Conservation (phyloP, 140 eudicot species). For the Flaveria floridana region DNA sequence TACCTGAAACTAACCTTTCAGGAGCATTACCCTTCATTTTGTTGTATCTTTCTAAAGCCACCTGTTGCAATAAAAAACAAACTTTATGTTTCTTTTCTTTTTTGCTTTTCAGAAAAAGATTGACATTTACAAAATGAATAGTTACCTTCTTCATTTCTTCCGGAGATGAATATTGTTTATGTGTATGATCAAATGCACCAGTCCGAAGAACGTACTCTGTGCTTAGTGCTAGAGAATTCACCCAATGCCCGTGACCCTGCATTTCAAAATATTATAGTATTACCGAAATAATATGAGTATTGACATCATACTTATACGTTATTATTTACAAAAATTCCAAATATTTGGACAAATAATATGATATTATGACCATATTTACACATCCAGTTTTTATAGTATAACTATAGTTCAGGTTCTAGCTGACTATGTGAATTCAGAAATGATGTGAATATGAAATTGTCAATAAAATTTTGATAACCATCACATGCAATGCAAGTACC, state of each 20-base stretch:
- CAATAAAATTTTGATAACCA: neutral
- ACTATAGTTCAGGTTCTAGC: constrained; percentile 8
- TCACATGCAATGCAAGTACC: neutral
- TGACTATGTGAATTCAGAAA: neutral
- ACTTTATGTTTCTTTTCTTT: neutral
- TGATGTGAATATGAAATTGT: neutral
- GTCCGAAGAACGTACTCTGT: constrained; percentile 92
- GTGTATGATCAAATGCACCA: constrained; percentile 96
- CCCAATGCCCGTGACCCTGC: constrained; percentile 99
- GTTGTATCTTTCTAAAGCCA: constrained; percentile 81
- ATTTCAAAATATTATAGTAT: neutral
- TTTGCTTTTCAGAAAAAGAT: neutral
- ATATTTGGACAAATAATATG: neutral
- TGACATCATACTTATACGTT: neutral
- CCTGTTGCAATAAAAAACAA: constrained; percentile 49
- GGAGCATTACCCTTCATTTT: constrained; percentile 85
- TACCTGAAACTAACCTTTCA: constrained; percentile 94
- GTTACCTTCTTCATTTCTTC: constrained; percentile 85
- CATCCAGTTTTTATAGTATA: neutral
- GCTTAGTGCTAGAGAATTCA: constrained; percentile 87
- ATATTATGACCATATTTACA: neutral
- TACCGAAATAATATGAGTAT: neutral
- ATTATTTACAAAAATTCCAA: neutral
- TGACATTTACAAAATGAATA: neutral
- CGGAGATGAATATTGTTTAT: constrained; percentile 73